A percentile compares a stretch with the other conserved stretches of the same genome.
These are phyloP conservation scores for Irpex sp. DNA, from an alignment of 1,284 basidiomycete genomes.

Conservation along the genomic window DNA sequence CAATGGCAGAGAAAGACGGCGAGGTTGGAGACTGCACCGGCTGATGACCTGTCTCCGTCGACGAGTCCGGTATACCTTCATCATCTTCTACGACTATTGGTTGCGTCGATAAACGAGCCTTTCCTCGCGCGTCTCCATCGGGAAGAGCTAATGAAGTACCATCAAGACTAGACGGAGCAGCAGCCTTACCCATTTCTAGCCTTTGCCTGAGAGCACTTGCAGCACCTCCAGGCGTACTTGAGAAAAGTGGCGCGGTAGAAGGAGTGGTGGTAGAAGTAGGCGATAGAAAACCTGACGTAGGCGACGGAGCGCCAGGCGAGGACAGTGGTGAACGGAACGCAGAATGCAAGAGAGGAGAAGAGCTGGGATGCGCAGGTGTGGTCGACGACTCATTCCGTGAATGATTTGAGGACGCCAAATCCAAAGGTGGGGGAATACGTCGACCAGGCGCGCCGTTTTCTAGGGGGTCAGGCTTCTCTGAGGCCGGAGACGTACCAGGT, in stretches of 20 bases:
- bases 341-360: constrained; percentile 51
- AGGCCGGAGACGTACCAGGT: neutral
- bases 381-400: constrained; percentile 9
- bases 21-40: neutral
- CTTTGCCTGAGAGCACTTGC: constrained; percentile 34
- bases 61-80: constrained; percentile 8
- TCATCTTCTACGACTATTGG: constrained; percentile 38
- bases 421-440: constrained; percentile 12
- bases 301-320: constrained; percentile 27
- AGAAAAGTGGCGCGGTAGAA: constrained; percentile 16
- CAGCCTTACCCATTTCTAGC: constrained; percentile 27
- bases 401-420: constrained; percentile 2
- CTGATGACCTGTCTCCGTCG: neutral
- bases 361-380: constrained; percentile 4
- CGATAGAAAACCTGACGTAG: constrained; percentile 10
- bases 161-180: neutral
- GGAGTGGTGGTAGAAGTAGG: constrained; percentile 22
- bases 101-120: constrained; percentile 13
- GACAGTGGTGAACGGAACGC: constrained; percentile 46
- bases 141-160: neutral
- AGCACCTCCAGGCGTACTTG: constrained; percentile 17
- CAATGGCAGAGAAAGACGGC: neutral
- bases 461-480: neutral
- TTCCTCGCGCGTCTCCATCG: constrained; percentile 4
- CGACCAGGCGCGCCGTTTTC: neutral